A percentile compares a stretch with the other conserved stretches of the same genome.
phyloP scores from a whole-genome alignment of 1,284 basidiomycete genomes.

The Tylopilus orsonianus region DNA sequence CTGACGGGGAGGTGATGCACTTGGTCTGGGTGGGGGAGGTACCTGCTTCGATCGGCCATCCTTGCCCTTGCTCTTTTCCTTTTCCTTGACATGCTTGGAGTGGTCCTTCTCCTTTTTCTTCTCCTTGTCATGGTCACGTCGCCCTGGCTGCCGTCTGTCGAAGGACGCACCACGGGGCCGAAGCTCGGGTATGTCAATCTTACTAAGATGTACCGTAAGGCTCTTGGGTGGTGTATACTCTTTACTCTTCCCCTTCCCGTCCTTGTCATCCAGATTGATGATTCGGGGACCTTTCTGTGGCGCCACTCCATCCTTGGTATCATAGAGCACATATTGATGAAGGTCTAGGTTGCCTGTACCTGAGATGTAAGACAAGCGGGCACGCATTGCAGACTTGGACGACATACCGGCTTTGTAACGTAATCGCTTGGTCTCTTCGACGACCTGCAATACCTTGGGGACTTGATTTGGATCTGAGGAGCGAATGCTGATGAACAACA shows the following conservation, averaged over 20 bases:
- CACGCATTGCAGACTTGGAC: neutral
- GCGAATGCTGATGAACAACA: slow-evolving; percentile 74
- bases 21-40: neutral
- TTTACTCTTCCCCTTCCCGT: slow-evolving; percentile 41
- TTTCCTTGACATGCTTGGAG: slow-evolving; percentile 10
- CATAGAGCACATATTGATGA: slow-evolving; percentile 77
- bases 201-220: slow-evolving; percentile 72
- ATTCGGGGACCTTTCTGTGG: slow-evolving; percentile 56
- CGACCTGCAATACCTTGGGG: slow-evolving; percentile 74
- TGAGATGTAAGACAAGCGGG: neutral
- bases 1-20: slow-evolving; percentile 3
- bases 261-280: slow-evolving; percentile 63
- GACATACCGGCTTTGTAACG: slow-evolving; percentile 65
- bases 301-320: slow-evolving; percentile 37
- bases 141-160: neutral
- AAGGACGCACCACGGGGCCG: slow-evolving; percentile 42
- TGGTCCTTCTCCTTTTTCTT: slow-evolving; percentile 22
- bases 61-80: slow-evolving; percentile 23
- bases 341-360: slow-evolving; percentile 60
- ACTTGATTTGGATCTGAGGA: slow-evolving; percentile 66
- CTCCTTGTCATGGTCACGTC: slow-evolving; percentile 9
- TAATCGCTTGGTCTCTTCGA: slow-evolving; percentile 75
- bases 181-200: slow-evolving; percentile 81
- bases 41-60: neutral
- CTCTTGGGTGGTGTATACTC: slow-evolving; percentile 63